Percentiles rank a stretch among this genome's conserved stretches.
phyloP scores from a whole-genome alignment of 768 basidiomycete genomes.

The Tricholoma saponaceum region DNA sequence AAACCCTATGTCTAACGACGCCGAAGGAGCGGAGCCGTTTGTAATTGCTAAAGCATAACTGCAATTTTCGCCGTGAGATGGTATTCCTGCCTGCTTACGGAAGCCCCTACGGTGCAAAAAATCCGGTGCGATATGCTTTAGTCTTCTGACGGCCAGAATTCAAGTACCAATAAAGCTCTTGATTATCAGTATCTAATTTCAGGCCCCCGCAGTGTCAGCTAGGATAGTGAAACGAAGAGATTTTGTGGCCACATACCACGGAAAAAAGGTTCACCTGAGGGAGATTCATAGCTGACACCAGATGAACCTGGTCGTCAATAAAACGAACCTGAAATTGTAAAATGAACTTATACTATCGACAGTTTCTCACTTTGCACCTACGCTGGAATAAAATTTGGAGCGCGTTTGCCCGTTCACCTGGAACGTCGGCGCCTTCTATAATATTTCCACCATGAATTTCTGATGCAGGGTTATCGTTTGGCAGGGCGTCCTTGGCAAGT shows the following conservation, averaged over 20 bases:
- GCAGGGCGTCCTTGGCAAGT: no score
- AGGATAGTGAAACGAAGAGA: no score
- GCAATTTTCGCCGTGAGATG: background rate
- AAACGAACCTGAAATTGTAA: constrained; percentile 33
- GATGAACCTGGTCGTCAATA: constrained; percentile 31
- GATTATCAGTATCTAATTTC: no score
- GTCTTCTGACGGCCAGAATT: no score
- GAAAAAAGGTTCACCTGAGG: constrained; percentile 49
- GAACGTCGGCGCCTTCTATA: no score
- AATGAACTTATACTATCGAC: background rate
- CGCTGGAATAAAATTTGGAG: constrained; percentile 46
- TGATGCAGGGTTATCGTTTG: no score
- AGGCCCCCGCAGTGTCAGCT: no score
- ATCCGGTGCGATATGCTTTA: no score
- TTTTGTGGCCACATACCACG: constrained; percentile 15
- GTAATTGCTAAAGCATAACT: constrained; percentile 43
- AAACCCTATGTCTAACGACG: no score
- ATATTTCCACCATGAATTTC: no score
- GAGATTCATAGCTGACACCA: constrained; percentile 39
- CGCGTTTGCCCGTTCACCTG: constrained; percentile 39
- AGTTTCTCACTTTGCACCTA: constrained; percentile 12
- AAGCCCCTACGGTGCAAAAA: constrained; percentile 35
- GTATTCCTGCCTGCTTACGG: background rate
- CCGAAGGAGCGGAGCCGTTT: constrained; percentile 17
- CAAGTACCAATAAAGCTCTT: no score